Evolutionary conservation across 2,329 filamentous ascomycete species (phyloP).

Genomic region (Pseudogymnoascus sp.): DNA sequence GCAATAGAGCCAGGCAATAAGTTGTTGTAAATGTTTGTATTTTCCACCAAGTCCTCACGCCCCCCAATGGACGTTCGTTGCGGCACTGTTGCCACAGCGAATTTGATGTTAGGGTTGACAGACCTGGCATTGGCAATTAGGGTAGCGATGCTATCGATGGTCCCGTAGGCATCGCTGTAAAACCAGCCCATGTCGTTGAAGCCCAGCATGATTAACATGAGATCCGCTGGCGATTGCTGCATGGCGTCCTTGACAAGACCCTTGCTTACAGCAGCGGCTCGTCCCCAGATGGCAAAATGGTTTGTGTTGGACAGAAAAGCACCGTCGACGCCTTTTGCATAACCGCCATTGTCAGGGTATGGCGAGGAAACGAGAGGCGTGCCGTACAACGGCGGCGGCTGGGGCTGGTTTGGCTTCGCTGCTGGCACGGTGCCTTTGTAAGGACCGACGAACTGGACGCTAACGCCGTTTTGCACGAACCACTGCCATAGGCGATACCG

Average conservation of each 20-base stretch:
- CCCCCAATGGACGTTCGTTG: conserved; percentile 9
- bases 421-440: conserved; percentile 29
- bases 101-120: conserved; percentile 13
- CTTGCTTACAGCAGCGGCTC: conserved; percentile 25
- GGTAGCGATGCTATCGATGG: conserved; percentile 8
- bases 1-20: conserved; percentile 20
- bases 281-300: conserved; percentile 32
- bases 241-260: conserved; percentile 26
- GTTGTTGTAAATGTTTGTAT: conserved; percentile 23
- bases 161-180: conserved; percentile 3
- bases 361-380: neutral
- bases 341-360: conserved; percentile 23
- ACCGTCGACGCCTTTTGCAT: conserved; percentile 24
- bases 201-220: conserved; percentile 13
- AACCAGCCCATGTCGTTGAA: conserved; percentile 18
- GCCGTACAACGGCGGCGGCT: conserved; percentile 6
- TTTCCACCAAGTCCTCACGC: conserved; percentile 23
- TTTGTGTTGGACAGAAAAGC: conserved; percentile 23
- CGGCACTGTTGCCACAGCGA: conserved; percentile 11
- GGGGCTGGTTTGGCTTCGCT: conserved; percentile 11
- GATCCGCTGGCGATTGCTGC: conserved; percentile 16
- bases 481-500: conserved; percentile 36
- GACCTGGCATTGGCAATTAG: conserved; percentile 11
- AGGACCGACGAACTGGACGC: conserved; percentile 31
- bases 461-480: conserved; percentile 14